These are phyloP conservation scores for Amanita jacksonii DNA, from an alignment of 768 basidiomycete genomes.

Conservation along the genomic window DNA sequence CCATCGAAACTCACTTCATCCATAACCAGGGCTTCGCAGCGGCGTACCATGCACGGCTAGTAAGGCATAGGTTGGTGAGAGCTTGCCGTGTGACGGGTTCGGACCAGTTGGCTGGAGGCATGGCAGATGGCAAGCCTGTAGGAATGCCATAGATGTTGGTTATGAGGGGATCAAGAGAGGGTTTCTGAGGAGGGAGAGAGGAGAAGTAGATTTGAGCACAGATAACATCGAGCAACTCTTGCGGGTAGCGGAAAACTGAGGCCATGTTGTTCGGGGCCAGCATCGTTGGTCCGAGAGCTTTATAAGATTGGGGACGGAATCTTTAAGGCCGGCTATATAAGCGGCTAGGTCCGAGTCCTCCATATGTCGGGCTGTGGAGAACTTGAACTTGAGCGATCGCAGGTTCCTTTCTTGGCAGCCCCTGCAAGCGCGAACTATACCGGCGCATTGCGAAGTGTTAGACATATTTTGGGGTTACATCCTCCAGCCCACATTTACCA, in stretches of 20 bases:
- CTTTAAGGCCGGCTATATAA: too few species aligned
- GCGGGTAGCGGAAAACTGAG: slow-evolving; percentile 38
- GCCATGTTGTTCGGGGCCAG: slow-evolving; percentile 5
- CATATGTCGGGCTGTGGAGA: too few species aligned
- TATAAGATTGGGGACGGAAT: slow-evolving; percentile 4
- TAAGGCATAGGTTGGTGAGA: slow-evolving; percentile 62
- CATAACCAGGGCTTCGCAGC: slow-evolving; percentile 88
- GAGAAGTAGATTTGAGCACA: slow-evolving; percentile 64
- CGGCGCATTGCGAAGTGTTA: too few species aligned
- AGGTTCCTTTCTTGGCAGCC: too few species aligned
- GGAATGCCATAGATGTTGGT: slow-evolving; percentile 38
- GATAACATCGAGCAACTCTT: slow-evolving; percentile 64
- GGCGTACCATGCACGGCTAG: slow-evolving; percentile 68
- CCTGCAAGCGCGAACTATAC: too few species aligned
- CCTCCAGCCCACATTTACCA: background rate
- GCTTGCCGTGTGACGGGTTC: slow-evolving; percentile 58
- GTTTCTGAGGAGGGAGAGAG: slow-evolving; percentile 41
- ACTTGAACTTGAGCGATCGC: too few species aligned
- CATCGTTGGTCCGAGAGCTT: slow-evolving; percentile 7
- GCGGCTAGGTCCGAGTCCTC: too few species aligned
- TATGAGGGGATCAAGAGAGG: slow-evolving; percentile 67
- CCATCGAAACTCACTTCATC: slow-evolving; percentile 39
- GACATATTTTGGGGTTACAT: too few species aligned
- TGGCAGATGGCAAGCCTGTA: slow-evolving; percentile 61
- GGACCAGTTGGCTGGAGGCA: slow-evolving; percentile 60